Evolutionary conservation across 371 early-diverging fungal species (phyloP), one percentile per base, ranked within the genome.

Genomic region (Funneliformis caledonium): DNA sequence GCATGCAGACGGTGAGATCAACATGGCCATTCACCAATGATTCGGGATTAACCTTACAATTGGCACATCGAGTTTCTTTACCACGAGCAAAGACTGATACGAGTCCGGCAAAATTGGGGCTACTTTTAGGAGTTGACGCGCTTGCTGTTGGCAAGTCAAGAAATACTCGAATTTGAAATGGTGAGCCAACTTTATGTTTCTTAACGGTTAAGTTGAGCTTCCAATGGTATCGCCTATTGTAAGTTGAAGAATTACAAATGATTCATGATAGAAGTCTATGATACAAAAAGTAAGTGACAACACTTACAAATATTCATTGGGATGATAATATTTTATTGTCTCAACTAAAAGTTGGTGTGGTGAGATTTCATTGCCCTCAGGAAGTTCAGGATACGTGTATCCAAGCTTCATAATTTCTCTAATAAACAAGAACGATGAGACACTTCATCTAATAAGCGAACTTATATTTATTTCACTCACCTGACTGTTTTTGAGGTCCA

Each of bases 281-380:
- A n/a, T 69, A 19, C 22, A 69, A 33, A 33, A 68, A 37, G 42
- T 8, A 1, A 72, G 22, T 52, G 8, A 19, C 9, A 72, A 72
- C 16, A 72, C 50, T 26, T 52, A 73, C 73, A 73, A 22, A 8
- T 73, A 52, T 52, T 12, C 4, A 11, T 56, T 73, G 12, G 73
- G 73, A 73, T 73, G 73, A 26, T 73, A 73, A 73, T 73, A 73
- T 14, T 59, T 11, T 3, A 73, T 26, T 26, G 52, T 56, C 33
- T 50, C 26, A 47, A 6, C 7, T 12, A 48, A 48, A n/a, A 56
- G 74, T 9, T 56, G 10, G 26, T 12, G 1, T 22, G 2, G 0
- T 4, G 12, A 11, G 2, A 12, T n/a, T n/a, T n/a, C n/a, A n/a
- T n/a, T n/a, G n/a, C n/a, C n/a, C n/a, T n/a, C n/a, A n/a, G n/a